Evolutionary conservation across 2,329 filamentous ascomycete genomes (phyloP).

Genomic region (Teratosphaeria gauchensis): DNA sequence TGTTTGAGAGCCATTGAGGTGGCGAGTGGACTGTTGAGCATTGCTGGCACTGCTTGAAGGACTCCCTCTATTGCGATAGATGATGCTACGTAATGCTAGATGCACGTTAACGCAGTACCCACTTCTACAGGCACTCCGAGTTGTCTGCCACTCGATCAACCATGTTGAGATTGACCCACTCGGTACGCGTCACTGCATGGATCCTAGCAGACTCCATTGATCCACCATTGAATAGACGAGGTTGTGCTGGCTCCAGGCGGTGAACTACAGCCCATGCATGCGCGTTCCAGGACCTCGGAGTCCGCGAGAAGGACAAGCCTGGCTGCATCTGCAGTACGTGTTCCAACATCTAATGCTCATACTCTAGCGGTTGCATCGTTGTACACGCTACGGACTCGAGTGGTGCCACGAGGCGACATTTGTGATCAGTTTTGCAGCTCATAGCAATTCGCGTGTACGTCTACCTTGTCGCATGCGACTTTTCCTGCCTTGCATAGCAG

Average conservation of each 20-base stretch:
- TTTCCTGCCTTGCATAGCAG: background rate
- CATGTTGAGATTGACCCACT: too few relatives aligned
- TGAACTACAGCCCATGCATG: too few relatives aligned
- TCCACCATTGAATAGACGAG: too few relatives aligned
- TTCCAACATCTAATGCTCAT: background rate
- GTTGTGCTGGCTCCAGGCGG: too few relatives aligned
- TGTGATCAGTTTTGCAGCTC: background rate
- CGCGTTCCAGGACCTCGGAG: too few relatives aligned
- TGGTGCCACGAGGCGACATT: background rate
- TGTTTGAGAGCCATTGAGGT: constrained; percentile 19
- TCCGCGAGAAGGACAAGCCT: too few relatives aligned
- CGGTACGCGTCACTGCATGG: too few relatives aligned
- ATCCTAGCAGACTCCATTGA: too few relatives aligned
- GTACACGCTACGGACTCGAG: background rate
- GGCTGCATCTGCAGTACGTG: too few relatives aligned
- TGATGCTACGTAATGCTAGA: background rate
- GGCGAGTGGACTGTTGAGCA: background rate
- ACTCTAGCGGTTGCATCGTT: background rate
- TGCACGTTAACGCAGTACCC: background rate
- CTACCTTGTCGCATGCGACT: background rate
- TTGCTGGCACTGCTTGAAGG: background rate
- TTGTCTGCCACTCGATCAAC: background rate
- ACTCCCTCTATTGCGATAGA: background rate
- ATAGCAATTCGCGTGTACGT: background rate
- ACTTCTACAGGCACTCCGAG: background rate